Evolutionary conservation across 1,139 yeast species (phyloP), one percentile per base, ranked within the genome.

Genomic region (Saccharomyces pastorianus): DNA sequence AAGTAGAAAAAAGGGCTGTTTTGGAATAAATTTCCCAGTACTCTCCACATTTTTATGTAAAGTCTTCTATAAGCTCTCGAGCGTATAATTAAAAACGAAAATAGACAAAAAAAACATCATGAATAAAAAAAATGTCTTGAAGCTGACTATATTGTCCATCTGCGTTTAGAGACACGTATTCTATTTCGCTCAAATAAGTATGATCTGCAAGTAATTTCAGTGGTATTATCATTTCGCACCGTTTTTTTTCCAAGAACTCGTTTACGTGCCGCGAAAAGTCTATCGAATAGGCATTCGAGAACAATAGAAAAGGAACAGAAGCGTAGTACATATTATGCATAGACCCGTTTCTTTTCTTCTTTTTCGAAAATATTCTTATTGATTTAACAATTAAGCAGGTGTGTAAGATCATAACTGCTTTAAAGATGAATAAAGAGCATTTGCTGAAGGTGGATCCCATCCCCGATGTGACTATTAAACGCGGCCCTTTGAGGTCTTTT

Each of bases 401-500:
- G 48, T 25, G 31, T 14, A 28, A 17, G 31, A 8, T 11, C 29
- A 28, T 46, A 25, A 31, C 48, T 26, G 23, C 9, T 25, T 46
- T 23, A 20, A 46, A 46, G 11, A 26, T 46, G 31, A 28, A 46
- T 23, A 46, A 25, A 0, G n/a, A 38, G 44, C 26, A 38, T 38
- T 20, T 11, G 20, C 17, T 38, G 25, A 38, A 38, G 25, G 44
- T 38, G 44, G 44, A 38, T 26, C 44, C 44, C 4, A 25, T 38
- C 25, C 34, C 73, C 2, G 76, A 74, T 49, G 60, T 76, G 49
- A 69, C 71, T 31, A 60, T 72, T 51, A 71, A 71, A 57, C 62
- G 73, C 47, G 83, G 83, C 49, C 70, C 68, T 9, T 59, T 60
- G 47, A 71, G 76, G 56, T 71, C 75, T 2, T 74, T 64, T 57